Percentiles rank a stretch among this genome's conserved stretches.
These are phyloP conservation scores for Penicillium sp. DNA, from an alignment of 2,329 filamentous ascomycete species.

Conservation along the genomic window DNA sequence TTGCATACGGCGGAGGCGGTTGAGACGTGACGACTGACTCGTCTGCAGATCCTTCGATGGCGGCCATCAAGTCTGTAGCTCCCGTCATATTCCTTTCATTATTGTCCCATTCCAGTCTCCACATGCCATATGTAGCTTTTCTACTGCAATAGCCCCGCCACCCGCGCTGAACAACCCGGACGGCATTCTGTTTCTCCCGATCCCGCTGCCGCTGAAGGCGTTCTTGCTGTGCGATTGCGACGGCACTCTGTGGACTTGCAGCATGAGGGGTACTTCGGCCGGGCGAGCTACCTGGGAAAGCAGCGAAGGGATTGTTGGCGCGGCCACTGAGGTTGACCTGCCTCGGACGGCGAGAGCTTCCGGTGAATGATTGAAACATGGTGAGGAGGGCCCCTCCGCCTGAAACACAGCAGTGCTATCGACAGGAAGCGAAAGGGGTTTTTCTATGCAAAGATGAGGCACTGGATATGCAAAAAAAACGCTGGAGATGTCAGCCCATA, in stretches of 20 bases:
- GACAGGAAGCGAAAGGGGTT: background rate
- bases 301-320: constrained; percentile 75
- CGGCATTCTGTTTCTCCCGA: constrained; percentile 73
- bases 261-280: constrained; percentile 60
- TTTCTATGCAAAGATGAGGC: constrained; percentile 9
- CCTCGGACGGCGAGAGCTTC: constrained; percentile 78
- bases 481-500: constrained; percentile 28
- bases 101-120: constrained; percentile 66
- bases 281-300: constrained; percentile 51
- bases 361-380: constrained; percentile 94
- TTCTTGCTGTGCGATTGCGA: constrained; percentile 86
- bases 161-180: constrained; percentile 72
- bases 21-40: constrained; percentile 17
- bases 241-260: constrained; percentile 71
- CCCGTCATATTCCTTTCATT: constrained; percentile 52
- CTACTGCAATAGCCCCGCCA: constrained; percentile 79
- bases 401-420: constrained; percentile 13
- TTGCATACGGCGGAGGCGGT: constrained; percentile 43
- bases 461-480: constrained; percentile 20
- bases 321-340: constrained; percentile 95
- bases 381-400: constrained; percentile 20
- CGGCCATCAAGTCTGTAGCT: constrained; percentile 26
- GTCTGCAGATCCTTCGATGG: constrained; percentile 5
- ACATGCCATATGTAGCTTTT: constrained; percentile 58
- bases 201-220: constrained; percentile 79